Conservation (phyloP, 2,329 filamentous ascomycete species). For the Pseudocercospora fijiensis region DNA sequence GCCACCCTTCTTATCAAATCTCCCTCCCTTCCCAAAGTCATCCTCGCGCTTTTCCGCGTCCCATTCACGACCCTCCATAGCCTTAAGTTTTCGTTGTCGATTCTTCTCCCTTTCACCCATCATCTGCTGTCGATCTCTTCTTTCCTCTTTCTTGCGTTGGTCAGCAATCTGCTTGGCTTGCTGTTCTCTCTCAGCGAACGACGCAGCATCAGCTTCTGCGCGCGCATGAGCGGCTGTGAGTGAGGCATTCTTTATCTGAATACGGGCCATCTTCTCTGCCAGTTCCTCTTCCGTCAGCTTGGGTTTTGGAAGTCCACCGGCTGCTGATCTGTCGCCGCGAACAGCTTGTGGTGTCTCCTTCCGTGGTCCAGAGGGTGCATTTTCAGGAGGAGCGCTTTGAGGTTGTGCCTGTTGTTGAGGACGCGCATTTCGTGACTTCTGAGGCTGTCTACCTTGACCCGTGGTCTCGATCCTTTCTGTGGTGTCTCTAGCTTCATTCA, state of each 20-base stretch:
- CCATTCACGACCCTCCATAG: slow-evolving; percentile 61
- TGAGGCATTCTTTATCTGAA: slow-evolving; percentile 61
- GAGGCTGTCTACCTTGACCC: neutral
- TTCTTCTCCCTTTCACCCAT: slow-evolving; percentile 63
- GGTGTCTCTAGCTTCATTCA: slow-evolving; percentile 16
- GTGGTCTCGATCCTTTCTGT: neutral
- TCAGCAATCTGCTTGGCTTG: slow-evolving; percentile 53
- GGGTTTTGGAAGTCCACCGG: slow-evolving; percentile 46
- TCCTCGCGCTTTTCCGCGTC: slow-evolving; percentile 61
- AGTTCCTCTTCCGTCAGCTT: slow-evolving; percentile 67
- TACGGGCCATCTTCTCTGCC: slow-evolving; percentile 59
- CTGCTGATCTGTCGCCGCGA: slow-evolving; percentile 39
- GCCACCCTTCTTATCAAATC: slow-evolving; percentile 31
- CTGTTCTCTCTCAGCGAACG: slow-evolving; percentile 63
- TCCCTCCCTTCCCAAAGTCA: slow-evolving; percentile 42
- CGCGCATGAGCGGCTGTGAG: slow-evolving; percentile 61
- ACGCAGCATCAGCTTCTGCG: slow-evolving; percentile 66
- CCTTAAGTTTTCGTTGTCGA: slow-evolving; percentile 58
- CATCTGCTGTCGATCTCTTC: slow-evolving; percentile 57
- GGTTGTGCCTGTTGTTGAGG: slow-evolving; percentile 16
- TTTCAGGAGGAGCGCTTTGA: slow-evolving; percentile 21
- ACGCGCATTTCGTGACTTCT: neutral
- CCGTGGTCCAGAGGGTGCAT: slow-evolving; percentile 28
- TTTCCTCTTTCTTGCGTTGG: slow-evolving; percentile 50
- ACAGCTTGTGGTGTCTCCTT: slow-evolving; percentile 32